Evolutionary conservation across 2,329 filamentous ascomycete genomes (phyloP).

Genomic region (Hymenoscyphus scutula): DNA sequence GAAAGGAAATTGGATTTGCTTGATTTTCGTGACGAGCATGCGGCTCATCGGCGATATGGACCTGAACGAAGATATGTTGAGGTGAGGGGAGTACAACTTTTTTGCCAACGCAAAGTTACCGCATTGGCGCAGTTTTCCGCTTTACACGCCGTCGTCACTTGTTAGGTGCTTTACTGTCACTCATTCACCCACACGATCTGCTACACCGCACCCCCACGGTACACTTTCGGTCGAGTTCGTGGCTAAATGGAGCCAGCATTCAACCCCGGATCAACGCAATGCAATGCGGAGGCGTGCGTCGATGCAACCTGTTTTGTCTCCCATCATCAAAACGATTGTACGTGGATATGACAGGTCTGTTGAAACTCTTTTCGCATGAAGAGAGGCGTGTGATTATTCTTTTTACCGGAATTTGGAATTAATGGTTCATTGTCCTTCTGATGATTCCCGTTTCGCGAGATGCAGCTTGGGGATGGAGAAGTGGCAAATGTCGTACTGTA

Average conservation of each 20-base stretch:
- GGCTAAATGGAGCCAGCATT: neutral
- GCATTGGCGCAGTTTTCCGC: slow-evolving; percentile 5
- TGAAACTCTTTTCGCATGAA: neutral
- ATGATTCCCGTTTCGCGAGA: neutral
- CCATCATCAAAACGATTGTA: neutral
- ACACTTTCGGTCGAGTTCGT: slow-evolving; percentile 1
- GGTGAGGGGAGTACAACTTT: slow-evolving; percentile 1
- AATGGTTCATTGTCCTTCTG: slow-evolving; percentile 1
- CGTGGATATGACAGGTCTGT: neutral
- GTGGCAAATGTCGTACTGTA: neutral
- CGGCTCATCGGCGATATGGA: slow-evolving; percentile 1
- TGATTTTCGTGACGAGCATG: slow-evolving; percentile 2
- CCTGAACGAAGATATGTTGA: neutral
- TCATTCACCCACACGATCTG: slow-evolving; percentile 1
- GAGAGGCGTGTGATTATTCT: neutral
- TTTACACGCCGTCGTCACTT: slow-evolving; percentile 1
- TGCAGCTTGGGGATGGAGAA: neutral
- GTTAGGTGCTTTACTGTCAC: neutral
- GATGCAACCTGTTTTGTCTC: neutral
- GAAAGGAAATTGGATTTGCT: neutral
- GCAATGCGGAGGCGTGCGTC: slow-evolving; percentile 3
- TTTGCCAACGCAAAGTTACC: slow-evolving; percentile 3
- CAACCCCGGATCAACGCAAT: neutral
- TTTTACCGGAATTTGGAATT: neutral
- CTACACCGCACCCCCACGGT: neutral